Conservation (phyloP, 768 basidiomycete species). For the Dentipellis fragilis region DNA sequence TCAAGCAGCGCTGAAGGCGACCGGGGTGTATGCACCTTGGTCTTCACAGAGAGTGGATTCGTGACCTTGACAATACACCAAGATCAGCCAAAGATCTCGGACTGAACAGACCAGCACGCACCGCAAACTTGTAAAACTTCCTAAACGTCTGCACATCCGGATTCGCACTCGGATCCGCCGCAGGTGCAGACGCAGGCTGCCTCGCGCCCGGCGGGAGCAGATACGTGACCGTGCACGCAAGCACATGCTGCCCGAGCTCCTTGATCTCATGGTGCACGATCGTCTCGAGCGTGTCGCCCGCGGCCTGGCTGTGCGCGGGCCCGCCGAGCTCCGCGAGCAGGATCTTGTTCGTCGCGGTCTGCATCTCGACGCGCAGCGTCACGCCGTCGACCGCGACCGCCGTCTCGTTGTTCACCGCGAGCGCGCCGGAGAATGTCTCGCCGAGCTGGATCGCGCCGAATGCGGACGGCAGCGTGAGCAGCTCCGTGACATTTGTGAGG, state of each 20-base stretch:
- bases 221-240: conserved; percentile 80
- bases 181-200: conserved; percentile 35
- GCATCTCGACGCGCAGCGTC: conserved; percentile 72
- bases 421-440: conserved; percentile 75
- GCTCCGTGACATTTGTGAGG: conserved; percentile 66
- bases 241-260: conserved; percentile 84
- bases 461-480: conserved; percentile 71
- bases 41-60: conserved; percentile 93
- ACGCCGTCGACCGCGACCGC: conserved; percentile 53
- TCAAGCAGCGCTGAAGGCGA: conserved; percentile 66
- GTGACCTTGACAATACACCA: conserved; percentile 46
- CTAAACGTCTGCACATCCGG: conserved; percentile 59
- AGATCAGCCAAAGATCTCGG: background rate
- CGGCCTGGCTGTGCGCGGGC: conserved; percentile 32
- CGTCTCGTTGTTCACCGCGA: conserved; percentile 77
- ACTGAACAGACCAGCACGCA: conserved; percentile 33
- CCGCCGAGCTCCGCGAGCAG: conserved; percentile 57
- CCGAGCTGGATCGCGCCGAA: conserved; percentile 86
- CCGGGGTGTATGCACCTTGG: conserved; percentile 74
- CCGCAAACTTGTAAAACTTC: conserved; percentile 88
- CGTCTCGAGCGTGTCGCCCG: conserved; percentile 54
- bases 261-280: conserved; percentile 85
- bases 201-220: conserved; percentile 53
- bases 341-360: conserved; percentile 62
- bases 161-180: conserved; percentile 27